These are phyloP conservation scores for Hortaea werneckii DNA, from an alignment of 2,329 filamentous ascomycete genomes.

Conservation along the genomic window DNA sequence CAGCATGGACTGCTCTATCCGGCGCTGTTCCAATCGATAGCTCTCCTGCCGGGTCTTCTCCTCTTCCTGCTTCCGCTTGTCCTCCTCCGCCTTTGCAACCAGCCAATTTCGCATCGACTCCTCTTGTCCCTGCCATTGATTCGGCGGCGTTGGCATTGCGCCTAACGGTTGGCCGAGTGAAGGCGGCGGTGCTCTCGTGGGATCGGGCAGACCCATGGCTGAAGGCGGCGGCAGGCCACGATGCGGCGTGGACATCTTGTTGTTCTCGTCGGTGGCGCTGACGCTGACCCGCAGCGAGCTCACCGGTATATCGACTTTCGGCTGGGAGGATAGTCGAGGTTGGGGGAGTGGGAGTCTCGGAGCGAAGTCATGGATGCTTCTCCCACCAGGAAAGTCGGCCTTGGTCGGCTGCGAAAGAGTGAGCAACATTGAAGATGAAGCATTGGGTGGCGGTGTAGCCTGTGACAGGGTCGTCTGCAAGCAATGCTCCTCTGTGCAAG, in stretches of 20 bases:
- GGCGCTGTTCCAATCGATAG: slow-evolving; percentile 40
- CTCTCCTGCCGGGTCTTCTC: slow-evolving; percentile 43
- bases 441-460: slow-evolving; percentile 9
- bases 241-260: slow-evolving; percentile 42
- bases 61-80: slow-evolving; percentile 44
- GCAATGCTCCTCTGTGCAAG: slow-evolving; percentile 1
- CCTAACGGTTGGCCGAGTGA: slow-evolving; percentile 27
- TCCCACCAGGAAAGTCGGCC: slow-evolving; percentile 36
- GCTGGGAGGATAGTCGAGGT: slow-evolving; percentile 31
- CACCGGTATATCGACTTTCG: slow-evolving; percentile 29
- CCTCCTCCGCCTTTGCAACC: slow-evolving; percentile 41
- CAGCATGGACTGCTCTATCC: slow-evolving; percentile 43
- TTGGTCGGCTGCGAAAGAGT: slow-evolving; percentile 39
- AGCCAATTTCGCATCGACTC: slow-evolving; percentile 44
- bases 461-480: slow-evolving; percentile 7
- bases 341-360: slow-evolving; percentile 30
- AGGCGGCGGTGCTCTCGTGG: slow-evolving; percentile 29
- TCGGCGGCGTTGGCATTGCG: slow-evolving; percentile 33
- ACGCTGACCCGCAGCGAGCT: slow-evolving; percentile 33
- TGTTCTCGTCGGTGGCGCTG: slow-evolving; percentile 23
- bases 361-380: slow-evolving; percentile 38
- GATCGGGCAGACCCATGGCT: slow-evolving; percentile 41
- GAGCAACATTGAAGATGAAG: slow-evolving; percentile 36
- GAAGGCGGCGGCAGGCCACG: slow-evolving; percentile 44
- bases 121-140: slow-evolving; percentile 41